These are phyloP conservation scores for Pyropia haitanensis DNA, from an alignment of 23 red algal species.

Conservation along the genomic window DNA sequence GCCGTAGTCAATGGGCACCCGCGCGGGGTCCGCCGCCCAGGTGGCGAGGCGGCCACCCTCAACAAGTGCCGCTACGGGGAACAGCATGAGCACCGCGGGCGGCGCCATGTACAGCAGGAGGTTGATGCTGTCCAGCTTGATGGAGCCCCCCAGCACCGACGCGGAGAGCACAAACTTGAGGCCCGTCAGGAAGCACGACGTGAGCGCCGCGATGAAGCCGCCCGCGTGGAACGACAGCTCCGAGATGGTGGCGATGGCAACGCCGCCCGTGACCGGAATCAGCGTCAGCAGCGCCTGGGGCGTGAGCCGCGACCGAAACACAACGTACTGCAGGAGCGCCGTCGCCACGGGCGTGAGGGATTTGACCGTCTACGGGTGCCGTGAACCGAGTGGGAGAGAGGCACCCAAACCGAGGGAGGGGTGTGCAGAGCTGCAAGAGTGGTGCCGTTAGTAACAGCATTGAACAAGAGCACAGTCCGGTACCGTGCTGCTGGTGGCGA, in stretches of 20 bases:
- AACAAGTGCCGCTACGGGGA: conserved; percentile 24
- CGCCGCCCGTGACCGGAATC: conserved; percentile 69
- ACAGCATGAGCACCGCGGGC: conserved; percentile 36
- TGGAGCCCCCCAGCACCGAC: conserved; percentile 44
- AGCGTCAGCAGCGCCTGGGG: conserved; percentile 62
- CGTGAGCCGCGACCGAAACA: conserved; percentile 49
- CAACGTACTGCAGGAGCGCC: conserved; percentile 51
- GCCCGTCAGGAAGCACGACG: conserved; percentile 68
- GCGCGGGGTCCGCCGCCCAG: conserved; percentile 31
- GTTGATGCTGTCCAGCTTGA: conserved; percentile 67
- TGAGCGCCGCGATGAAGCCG: conserved; percentile 85
- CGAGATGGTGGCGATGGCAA: conserved; percentile 58
- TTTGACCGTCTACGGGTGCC: conserved; percentile 34
- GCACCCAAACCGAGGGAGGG: no score
- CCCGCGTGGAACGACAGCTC: conserved; percentile 78
- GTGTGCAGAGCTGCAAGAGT: no score
- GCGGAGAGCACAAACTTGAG: conserved; percentile 74
- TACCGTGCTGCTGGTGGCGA: no score
- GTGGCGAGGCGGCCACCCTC: conserved; percentile 15
- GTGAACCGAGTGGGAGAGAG: no score
- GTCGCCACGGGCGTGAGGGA: conserved; percentile 55
- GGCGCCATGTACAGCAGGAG: conserved; percentile 65
- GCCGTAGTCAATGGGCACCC: conserved; percentile 22
- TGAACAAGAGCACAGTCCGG: no score
- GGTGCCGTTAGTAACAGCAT: no score